Evolutionary conservation across 2,329 filamentous ascomycete species (phyloP).

Genomic region (Lasiodiplodia hormozganensis): DNA sequence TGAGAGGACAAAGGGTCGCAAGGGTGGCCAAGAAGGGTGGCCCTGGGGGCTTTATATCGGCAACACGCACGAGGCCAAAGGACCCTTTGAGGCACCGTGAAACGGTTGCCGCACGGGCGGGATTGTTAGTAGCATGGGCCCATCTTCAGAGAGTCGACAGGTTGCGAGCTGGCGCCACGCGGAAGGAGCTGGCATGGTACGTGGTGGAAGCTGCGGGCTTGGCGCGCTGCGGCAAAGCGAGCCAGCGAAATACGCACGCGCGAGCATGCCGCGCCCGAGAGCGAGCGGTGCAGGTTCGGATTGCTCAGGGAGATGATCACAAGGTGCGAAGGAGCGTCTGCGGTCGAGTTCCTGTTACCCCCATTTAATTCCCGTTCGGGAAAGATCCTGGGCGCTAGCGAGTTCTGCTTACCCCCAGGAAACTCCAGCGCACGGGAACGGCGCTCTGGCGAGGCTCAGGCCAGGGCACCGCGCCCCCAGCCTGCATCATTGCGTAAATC

Average conservation of each 20-base stretch:
- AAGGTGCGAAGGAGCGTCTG: conserved; percentile 24
- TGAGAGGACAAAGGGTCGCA: conserved; percentile 27
- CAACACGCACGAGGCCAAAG: conserved; percentile 7
- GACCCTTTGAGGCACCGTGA: conserved; percentile 23
- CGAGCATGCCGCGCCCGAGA: background rate
- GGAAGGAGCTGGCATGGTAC: conserved; percentile 5
- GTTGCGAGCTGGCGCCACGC: conserved; percentile 21
- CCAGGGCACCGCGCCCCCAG: background rate
- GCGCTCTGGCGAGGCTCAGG: conserved; percentile 20
- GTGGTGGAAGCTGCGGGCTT: conserved; percentile 7
- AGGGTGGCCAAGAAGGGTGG: conserved; percentile 12
- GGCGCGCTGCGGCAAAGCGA: background rate
- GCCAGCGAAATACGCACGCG: conserved; percentile 1
- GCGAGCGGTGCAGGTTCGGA: background rate
- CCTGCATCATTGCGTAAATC: conserved; percentile 19
- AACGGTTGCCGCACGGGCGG: conserved; percentile 14
- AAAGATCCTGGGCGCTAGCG: conserved; percentile 27
- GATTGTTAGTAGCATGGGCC: conserved; percentile 16
- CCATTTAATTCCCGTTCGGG: conserved; percentile 28
- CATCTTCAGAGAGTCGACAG: background rate
- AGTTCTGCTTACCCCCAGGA: conserved; percentile 27
- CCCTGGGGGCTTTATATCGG: conserved; percentile 28
- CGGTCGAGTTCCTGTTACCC: conserved; percentile 27
- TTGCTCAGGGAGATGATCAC: conserved; percentile 17
- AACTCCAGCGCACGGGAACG: conserved; percentile 23